Evolutionary conservation across 768 basidiomycete genomes (phyloP).

Genomic region (Lactarius sanguifluus): DNA sequence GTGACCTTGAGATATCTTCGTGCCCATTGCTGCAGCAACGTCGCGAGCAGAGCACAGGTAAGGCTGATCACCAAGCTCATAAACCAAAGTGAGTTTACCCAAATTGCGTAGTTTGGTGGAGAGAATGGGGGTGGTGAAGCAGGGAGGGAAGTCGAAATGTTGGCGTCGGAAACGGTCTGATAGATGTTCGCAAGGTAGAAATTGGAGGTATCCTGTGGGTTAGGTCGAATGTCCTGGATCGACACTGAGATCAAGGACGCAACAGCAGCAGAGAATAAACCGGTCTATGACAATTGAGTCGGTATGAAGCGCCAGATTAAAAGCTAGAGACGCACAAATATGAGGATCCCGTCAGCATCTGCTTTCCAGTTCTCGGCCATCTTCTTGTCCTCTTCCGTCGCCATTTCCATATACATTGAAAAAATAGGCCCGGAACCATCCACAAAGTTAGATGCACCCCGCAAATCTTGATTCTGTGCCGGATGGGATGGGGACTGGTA

Average conservation of each 20-base stretch:
- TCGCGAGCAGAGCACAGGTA: too few species aligned
- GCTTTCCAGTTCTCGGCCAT: neutral
- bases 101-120: neutral
- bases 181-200: neutral
- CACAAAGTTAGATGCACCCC: neutral
- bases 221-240: neutral
- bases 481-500: neutral
- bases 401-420: neutral
- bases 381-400: neutral
- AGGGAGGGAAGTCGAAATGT: neutral
- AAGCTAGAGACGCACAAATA: neutral
- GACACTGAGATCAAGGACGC: neutral
- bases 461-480: neutral
- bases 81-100: neutral
- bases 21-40: too few species aligned
- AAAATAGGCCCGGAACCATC: neutral
- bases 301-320: too few species aligned
- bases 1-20: too few species aligned
- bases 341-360: neutral
- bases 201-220: neutral
- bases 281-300: neutral
- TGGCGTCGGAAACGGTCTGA: neutral
- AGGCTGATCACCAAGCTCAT: neutral
- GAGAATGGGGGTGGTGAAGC: neutral
- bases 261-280: neutral